Evolutionary conservation across 2,329 filamentous ascomycete genomes (phyloP).

Genomic region (Calonectria fujianensis): DNA sequence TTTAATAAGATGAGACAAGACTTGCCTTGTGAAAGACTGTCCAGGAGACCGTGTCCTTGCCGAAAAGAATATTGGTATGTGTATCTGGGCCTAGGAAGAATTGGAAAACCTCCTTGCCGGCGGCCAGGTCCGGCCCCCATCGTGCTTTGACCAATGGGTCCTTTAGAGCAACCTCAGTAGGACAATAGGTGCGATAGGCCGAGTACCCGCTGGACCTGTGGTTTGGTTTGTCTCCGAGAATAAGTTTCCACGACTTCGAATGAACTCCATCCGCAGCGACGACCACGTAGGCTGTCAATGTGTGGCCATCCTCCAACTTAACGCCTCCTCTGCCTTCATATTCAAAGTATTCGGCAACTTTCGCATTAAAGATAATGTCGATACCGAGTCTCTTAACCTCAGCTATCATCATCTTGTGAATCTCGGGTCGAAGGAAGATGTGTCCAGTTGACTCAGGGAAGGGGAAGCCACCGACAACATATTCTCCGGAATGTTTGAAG

Average conservation of each 20-base stretch:
- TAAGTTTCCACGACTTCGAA: slow-evolving; percentile 1
- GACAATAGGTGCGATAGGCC: background rate
- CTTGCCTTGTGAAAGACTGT: background rate
- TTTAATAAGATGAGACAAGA: too few relatives aligned
- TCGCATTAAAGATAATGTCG: background rate
- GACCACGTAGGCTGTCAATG: background rate
- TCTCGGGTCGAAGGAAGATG: background rate
- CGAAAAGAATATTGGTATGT: background rate
- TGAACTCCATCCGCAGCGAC: slow-evolving; percentile 1
- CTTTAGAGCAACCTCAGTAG: background rate
- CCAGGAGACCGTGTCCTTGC: background rate
- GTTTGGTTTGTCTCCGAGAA: background rate
- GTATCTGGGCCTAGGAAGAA: background rate
- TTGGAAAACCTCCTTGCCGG: background rate
- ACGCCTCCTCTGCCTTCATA: background rate
- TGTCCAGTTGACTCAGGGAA: background rate
- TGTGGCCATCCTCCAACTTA: background rate
- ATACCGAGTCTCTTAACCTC: background rate
- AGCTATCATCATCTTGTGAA: background rate
- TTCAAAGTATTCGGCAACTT: background rate
- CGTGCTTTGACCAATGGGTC: background rate
- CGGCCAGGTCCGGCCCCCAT: background rate
- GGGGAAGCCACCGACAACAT: background rate
- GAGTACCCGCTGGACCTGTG: background rate
- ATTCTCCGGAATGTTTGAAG: background rate